These are phyloP conservation scores for Chamaecrista fasciculata DNA, from an alignment of 306 rosid species.

Conservation along the genomic window DNA sequence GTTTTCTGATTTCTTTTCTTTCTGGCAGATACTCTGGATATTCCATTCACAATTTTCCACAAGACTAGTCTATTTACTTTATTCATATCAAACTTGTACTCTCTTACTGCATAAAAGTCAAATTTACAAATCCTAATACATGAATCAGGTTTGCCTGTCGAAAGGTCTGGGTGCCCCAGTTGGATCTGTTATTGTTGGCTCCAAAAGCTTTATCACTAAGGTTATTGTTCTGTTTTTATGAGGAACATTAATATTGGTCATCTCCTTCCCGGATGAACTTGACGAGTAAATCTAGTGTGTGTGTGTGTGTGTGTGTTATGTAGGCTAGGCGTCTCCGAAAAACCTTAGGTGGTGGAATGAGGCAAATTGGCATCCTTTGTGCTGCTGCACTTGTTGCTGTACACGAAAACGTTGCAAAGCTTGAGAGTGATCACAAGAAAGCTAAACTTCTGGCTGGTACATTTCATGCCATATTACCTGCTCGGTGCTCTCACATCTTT, in stretches of 20 bases:
- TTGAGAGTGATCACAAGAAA: conserved; percentile 75
- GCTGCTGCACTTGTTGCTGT: conserved; percentile 85
- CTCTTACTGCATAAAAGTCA: background rate
- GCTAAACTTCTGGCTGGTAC: conserved; percentile 74
- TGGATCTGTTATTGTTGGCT: conserved; percentile 86
- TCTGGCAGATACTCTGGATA: conserved; percentile 34
- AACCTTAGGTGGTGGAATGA: conserved; percentile 97
- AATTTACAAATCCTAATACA: conserved; percentile 1
- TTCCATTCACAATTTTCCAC: background rate
- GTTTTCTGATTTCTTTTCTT: conserved; percentile 13
- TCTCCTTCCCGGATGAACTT: background rate
- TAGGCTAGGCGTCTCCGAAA: conserved; percentile 84
- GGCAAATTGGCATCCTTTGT: conserved; percentile 81
- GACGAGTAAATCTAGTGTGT: background rate
- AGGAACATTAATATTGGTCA: background rate
- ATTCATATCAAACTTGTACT: conserved; percentile 7
- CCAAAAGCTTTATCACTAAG: conserved; percentile 72
- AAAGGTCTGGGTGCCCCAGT: conserved; percentile 97
- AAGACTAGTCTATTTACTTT: background rate
- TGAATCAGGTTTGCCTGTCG: conserved; percentile 76
- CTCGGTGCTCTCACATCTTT: conserved; percentile 9
- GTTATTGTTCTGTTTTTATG: conserved; percentile 35
- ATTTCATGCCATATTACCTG: background rate
- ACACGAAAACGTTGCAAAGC: conserved; percentile 64
- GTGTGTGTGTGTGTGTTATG: conserved; percentile 11